Percentiles rank a stretch among this genome's conserved stretches.
Conservation (phyloP, 441 rosid genomes). For the Breynia disticha region DNA sequence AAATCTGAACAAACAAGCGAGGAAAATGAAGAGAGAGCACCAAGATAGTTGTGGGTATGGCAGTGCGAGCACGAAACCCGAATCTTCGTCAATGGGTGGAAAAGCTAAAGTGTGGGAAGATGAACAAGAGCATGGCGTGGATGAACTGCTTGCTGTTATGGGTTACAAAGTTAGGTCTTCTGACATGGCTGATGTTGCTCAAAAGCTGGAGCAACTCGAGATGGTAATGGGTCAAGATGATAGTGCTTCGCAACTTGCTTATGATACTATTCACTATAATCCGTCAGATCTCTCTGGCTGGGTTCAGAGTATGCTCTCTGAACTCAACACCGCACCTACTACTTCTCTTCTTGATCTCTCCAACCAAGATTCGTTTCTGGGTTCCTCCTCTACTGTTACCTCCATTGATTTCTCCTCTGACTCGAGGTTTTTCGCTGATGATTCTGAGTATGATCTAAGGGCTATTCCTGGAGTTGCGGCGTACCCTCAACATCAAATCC, state of each 20-base stretch:
- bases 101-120: constrained; percentile 47
- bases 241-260: constrained; percentile 47
- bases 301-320: constrained; percentile 65
- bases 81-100: constrained; percentile 24
- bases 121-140: constrained; percentile 48
- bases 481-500: constrained; percentile 27
- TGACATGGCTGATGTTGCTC: constrained; percentile 87
- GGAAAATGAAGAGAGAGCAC: constrained; percentile 47
- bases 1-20: background rate
- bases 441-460: constrained; percentile 64
- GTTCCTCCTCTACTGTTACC: constrained; percentile 22
- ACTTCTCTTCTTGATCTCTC: constrained; percentile 6
- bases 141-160: constrained; percentile 65
- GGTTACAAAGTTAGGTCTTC: constrained; percentile 79
- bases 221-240: constrained; percentile 58
- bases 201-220: constrained; percentile 79
- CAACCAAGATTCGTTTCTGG: constrained; percentile 21
- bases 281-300: constrained; percentile 72
- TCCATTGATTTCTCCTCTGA: constrained; percentile 19
- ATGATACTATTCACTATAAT: constrained; percentile 63
- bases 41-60: constrained; percentile 13
- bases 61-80: constrained; percentile 7
- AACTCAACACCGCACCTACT: constrained; percentile 28
- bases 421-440: constrained; percentile 18
- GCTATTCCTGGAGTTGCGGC: constrained; percentile 71